These are phyloP conservation scores for Penicillium ucsense DNA, from an alignment of 495 filamentous ascomycete genomes.

Conservation along the genomic window DNA sequence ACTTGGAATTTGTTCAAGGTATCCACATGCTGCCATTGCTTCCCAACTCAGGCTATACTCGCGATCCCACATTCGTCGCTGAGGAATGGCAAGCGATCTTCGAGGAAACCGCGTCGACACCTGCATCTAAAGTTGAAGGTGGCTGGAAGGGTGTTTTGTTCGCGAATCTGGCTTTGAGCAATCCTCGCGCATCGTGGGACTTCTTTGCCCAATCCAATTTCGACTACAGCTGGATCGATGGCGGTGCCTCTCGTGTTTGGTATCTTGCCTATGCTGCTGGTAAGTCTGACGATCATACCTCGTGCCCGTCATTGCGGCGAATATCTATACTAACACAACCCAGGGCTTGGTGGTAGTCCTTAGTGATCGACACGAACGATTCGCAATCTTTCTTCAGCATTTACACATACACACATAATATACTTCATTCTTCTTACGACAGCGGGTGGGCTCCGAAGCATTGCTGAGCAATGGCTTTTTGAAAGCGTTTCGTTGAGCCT, in stretches of 20 bases:
- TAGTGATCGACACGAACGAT: not conserved
- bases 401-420: not conserved
- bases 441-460: not conserved
- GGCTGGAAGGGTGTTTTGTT: slow-evolving; percentile 85
- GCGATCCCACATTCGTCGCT: slow-evolving; percentile 57
- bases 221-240: slow-evolving; percentile 66
- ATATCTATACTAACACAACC: not conserved
- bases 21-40: slow-evolving; percentile 95
- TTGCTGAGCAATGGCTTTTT: no score
- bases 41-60: slow-evolving; percentile 57
- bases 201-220: slow-evolving; percentile 67
- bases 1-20: slow-evolving; percentile 77
- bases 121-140: slow-evolving; percentile 50
- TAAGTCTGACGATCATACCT: slow-evolving; percentile 14
- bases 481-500: no score
- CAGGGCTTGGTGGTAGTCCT: slow-evolving; percentile 13
- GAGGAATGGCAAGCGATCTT: slow-evolving; percentile 87
- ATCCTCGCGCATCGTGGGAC: slow-evolving; percentile 57
- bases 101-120: slow-evolving; percentile 26
- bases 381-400: not conserved
- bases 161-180: slow-evolving; percentile 69
- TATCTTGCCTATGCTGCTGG: slow-evolving; percentile 75
- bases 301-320: not conserved
- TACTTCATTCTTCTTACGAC: not conserved
- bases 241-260: slow-evolving; percentile 80